phyloP scores from a whole-genome alignment of 345 rosid genomes.

The Camelina hispida region DNA sequence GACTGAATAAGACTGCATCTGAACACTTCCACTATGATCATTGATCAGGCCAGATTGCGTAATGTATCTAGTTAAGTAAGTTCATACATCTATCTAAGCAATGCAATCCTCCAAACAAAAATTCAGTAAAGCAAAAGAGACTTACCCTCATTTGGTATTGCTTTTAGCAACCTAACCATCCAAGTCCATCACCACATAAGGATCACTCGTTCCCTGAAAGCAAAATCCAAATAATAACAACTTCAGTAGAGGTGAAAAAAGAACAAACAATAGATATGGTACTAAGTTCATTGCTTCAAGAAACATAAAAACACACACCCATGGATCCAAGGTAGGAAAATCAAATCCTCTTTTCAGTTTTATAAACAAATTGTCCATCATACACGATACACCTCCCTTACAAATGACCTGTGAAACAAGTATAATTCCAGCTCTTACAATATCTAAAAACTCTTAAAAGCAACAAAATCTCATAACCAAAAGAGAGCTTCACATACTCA shows the following conservation, averaged over 20 bases:
- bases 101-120: neutral
- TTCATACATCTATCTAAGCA: neutral
- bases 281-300: neutral
- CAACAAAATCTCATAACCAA: neutral
- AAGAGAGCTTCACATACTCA: constrained; percentile 59
- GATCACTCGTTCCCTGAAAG: constrained; percentile 91
- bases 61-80: neutral
- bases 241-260: neutral
- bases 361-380: constrained; percentile 81
- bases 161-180: constrained; percentile 89
- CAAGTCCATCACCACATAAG: constrained; percentile 82
- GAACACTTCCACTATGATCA: neutral
- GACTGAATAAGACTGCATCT: neutral
- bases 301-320: constrained; percentile 56
- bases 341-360: constrained; percentile 75
- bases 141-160: constrained; percentile 56
- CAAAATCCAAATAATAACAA: constrained; percentile 2
- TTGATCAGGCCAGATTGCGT: neutral
- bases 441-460: neutral
- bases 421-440: neutral
- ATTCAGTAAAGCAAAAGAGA: constrained; percentile 3
- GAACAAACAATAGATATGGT: too few species aligned
- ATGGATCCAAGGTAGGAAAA: constrained; percentile 94
- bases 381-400: constrained; percentile 78
- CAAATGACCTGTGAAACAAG: constrained; percentile 71